These are phyloP conservation scores for Calonectria henricotiae DNA, from an alignment of 2,329 filamentous ascomycete species.

Conservation along the genomic window DNA sequence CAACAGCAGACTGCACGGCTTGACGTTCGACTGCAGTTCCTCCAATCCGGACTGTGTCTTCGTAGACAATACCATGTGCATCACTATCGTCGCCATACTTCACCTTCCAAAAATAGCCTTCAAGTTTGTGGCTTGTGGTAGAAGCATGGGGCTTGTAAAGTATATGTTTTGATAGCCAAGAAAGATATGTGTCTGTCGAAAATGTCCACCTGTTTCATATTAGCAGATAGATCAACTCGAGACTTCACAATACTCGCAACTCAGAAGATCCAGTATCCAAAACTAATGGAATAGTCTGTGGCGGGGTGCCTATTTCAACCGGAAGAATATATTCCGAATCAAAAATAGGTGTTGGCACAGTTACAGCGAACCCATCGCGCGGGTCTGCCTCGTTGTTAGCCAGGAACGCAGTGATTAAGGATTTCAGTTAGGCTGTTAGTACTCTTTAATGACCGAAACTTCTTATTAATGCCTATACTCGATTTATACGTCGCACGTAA, in stretches of 20 bases:
- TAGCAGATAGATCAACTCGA: constrained; percentile 51
- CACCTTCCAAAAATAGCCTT: background rate
- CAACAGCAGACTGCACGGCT: constrained; percentile 5
- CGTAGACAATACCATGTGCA: background rate
- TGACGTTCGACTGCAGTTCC: constrained; percentile 2
- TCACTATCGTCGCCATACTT: background rate
- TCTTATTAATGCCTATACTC: background rate
- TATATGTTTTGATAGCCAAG: background rate
- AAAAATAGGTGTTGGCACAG: constrained; percentile 12
- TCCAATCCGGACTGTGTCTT: constrained; percentile 7
- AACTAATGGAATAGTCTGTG: constrained; percentile 62
- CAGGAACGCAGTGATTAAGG: background rate
- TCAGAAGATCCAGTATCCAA: constrained; percentile 67
- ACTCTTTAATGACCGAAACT: background rate
- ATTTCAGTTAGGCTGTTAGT: too few relatives aligned
- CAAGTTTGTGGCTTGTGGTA: background rate
- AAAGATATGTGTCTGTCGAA: constrained; percentile 44
- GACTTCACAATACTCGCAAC: constrained; percentile 58
- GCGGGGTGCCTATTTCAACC: constrained; percentile 63
- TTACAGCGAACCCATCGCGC: background rate
- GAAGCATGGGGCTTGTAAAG: background rate
- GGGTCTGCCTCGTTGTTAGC: background rate
- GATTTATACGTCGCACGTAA: background rate
- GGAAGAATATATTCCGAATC: constrained; percentile 60
- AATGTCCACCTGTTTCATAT: constrained; percentile 60